These are phyloP conservation scores for Solanum hybrid DNA, from an alignment of 305 asterid genomes.

Conservation along the genomic window DNA sequence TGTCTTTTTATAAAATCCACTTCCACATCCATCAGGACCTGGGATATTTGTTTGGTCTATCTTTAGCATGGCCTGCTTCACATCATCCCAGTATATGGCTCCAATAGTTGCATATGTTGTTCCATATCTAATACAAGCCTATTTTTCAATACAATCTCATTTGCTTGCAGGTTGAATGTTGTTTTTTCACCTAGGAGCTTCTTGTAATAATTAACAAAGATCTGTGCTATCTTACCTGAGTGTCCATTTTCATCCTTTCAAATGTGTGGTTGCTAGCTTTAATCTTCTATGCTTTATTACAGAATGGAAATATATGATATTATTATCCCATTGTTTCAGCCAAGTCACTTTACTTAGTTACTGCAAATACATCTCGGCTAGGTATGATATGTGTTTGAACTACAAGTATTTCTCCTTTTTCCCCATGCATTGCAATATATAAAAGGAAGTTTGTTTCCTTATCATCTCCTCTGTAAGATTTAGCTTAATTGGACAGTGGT, in stretches of 20 bases:
- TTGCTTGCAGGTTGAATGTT: too few relatives aligned
- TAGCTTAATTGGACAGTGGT: background rate
- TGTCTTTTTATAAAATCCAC: too few relatives aligned
- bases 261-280: background rate
- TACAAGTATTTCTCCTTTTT: accelerated
- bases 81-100: too few relatives aligned
- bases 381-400: background rate
- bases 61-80: too few relatives aligned
- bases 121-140: too few relatives aligned
- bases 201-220: background rate
- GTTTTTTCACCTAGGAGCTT: background rate
- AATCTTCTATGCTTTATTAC: background rate
- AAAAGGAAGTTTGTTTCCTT: background rate
- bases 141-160: too few relatives aligned
- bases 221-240: background rate
- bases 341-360: background rate
- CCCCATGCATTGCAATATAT: background rate
- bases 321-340: background rate
- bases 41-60: too few relatives aligned
- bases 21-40: too few relatives aligned
- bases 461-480: accelerated
- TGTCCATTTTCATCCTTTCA: background rate
- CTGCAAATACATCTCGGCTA: background rate
- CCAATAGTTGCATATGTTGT: too few relatives aligned
- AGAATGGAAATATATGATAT: background rate